phyloP scores from a whole-genome alignment of 257 asterid species.

The Handroanthus guayacan region DNA sequence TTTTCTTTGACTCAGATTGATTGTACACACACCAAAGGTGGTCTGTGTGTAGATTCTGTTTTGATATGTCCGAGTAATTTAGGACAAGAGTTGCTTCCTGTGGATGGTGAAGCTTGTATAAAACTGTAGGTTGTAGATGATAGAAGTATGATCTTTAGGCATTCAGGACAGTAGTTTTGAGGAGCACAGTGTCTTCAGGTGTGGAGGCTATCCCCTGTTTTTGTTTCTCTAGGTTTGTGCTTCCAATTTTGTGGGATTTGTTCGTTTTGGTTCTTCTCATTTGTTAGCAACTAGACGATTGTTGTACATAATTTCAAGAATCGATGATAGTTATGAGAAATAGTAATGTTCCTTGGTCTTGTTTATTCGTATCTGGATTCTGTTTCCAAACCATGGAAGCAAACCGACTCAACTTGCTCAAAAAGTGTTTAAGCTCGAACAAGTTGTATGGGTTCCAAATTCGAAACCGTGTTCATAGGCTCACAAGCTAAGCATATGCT shows the following conservation, averaged over 20 bases:
- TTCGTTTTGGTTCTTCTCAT: constrained; percentile 30
- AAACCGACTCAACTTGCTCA: too few species aligned
- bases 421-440: too few species aligned
- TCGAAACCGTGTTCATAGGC: too few species aligned
- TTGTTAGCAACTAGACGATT: background rate
- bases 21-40: constrained; percentile 92
- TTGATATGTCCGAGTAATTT: constrained; percentile 63
- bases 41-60: constrained; percentile 81
- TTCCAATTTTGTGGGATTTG: constrained; percentile 23
- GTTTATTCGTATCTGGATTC: background rate
- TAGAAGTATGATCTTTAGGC: background rate
- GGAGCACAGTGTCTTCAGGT: constrained; percentile 11
- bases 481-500: too few species aligned
- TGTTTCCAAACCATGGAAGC: too few species aligned
- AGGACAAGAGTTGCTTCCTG: constrained; percentile 48
- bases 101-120: constrained; percentile 42
- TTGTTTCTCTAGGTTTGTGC: constrained; percentile 17
- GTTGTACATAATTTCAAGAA: constrained; percentile 37
- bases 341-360: background rate
- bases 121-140: constrained; percentile 31
- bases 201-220: constrained; percentile 21
- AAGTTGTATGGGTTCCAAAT: too few species aligned
- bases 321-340: background rate
- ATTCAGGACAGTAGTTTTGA: background rate
- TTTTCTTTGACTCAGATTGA: constrained; percentile 81